phyloP scores from a whole-genome alignment of 148 eudicot species.

The Polygonum aviculare region DNA sequence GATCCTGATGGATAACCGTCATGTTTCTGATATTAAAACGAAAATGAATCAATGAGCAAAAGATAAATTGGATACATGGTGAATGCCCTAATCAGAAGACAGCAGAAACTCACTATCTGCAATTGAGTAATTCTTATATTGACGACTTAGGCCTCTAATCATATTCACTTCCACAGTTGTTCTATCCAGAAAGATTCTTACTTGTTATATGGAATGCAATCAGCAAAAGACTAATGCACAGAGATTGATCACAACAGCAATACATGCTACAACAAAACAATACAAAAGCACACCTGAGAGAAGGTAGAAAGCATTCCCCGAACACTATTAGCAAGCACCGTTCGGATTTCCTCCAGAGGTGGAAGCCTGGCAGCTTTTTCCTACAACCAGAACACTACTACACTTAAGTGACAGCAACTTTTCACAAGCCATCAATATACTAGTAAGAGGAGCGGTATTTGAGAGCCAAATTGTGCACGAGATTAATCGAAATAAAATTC shows the following conservation, averaged over 20 bases:
- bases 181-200: not conserved
- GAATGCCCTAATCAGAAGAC: not conserved
- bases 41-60: not conserved
- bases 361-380: slow-evolving; percentile 83
- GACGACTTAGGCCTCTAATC: not conserved
- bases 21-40: slow-evolving; percentile 46
- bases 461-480: not conserved
- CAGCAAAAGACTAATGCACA: not conserved
- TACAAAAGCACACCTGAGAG: slow-evolving; percentile 45
- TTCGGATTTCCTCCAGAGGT: slow-evolving; percentile 58
- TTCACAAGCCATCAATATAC: not conserved
- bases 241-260: not conserved
- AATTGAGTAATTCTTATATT: too few species aligned
- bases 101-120: not conserved
- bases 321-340: slow-evolving; percentile 47
- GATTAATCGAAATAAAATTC: not conserved
- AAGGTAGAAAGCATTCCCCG: slow-evolving; percentile 87
- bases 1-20: slow-evolving; percentile 93
- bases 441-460: not conserved
- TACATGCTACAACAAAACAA: not conserved
- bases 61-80: slow-evolving; percentile 1
- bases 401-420: not conserved
- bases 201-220: not conserved
- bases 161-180: not conserved
- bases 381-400: slow-evolving; percentile 23